phyloP scores from a whole-genome alignment of 805 yeast species.

The Jamesozyma lodderae region DNA sequence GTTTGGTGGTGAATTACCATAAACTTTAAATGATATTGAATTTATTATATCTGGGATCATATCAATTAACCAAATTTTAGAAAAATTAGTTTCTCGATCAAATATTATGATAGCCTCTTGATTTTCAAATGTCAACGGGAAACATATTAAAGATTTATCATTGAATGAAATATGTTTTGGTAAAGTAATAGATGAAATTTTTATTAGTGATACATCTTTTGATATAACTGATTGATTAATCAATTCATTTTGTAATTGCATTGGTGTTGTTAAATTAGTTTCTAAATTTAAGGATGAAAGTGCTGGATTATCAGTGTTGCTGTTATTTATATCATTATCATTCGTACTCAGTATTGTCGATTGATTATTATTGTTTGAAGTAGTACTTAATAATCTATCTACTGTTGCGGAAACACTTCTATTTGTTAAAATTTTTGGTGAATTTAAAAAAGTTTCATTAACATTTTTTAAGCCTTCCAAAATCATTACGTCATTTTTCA shows the following conservation, averaged over 20 bases:
- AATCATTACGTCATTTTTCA: background rate
- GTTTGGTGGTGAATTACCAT: constrained; percentile 23
- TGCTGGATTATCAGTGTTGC: constrained; percentile 16
- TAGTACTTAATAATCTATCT: constrained; percentile 12
- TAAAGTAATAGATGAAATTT: constrained; percentile 37
- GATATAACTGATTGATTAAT: constrained; percentile 32
- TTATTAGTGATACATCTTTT: constrained; percentile 66
- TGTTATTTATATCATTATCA: too few relatives aligned
- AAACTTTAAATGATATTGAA: constrained; percentile 21
- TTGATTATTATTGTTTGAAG: background rate
- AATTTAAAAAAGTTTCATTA: background rate
- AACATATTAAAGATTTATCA: constrained; percentile 12
- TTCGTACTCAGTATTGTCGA: background rate
- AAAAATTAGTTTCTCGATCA: constrained; percentile 34
- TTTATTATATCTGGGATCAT: constrained; percentile 19
- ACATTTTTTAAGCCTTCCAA: constrained; percentile 1
- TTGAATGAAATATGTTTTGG: constrained; percentile 30
- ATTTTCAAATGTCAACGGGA: constrained; percentile 33
- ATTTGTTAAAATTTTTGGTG: constrained; percentile 5
- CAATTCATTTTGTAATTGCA: constrained; percentile 9
- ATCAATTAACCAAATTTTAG: constrained; percentile 41
- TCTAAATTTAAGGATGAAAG: constrained; percentile 18
- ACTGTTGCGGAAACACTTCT: constrained; percentile 26
- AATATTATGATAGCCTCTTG: constrained; percentile 56
- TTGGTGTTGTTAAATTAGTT: constrained; percentile 20